A percentile compares a stretch with the other conserved stretches of the same genome.
Evolutionary conservation across 805 yeast genomes (phyloP).

Genomic region (Ogataea trehaloabstinens): DNA sequence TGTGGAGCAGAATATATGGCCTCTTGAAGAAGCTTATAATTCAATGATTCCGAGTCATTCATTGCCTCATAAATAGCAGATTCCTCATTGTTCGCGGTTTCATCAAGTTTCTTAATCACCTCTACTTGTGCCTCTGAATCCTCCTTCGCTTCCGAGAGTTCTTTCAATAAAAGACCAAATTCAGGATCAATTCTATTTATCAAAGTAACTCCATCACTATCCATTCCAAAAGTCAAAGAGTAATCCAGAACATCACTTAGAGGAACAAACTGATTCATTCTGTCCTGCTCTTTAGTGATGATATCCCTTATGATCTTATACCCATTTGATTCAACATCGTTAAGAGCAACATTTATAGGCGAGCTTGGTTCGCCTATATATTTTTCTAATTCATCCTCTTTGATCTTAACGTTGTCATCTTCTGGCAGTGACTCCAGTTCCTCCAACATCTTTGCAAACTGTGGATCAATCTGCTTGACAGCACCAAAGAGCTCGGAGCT

Average conservation of each 20-base stretch:
- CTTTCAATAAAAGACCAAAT: slow-evolving; percentile 16
- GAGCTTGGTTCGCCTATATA: slow-evolving; percentile 16
- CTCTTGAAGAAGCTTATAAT: slow-evolving; percentile 19
- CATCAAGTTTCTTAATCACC: slow-evolving; percentile 18
- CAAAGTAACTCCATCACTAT: slow-evolving; percentile 24
- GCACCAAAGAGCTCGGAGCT: slow-evolving; percentile 14
- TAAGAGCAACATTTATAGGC: slow-evolving; percentile 23
- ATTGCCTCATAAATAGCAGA: slow-evolving; percentile 22
- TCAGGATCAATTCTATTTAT: slow-evolving; percentile 23
- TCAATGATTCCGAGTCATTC: slow-evolving; percentile 21
- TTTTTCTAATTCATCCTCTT: slow-evolving; percentile 19
- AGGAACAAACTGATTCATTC: slow-evolving; percentile 18
- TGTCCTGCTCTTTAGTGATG: slow-evolving; percentile 21
- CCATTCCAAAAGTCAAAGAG: slow-evolving; percentile 20
- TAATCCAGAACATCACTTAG: slow-evolving; percentile 24
- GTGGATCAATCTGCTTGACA: slow-evolving; percentile 21
- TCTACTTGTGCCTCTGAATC: slow-evolving; percentile 17
- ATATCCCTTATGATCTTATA: slow-evolving; percentile 15
- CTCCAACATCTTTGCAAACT: slow-evolving; percentile 20
- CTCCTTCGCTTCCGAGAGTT: slow-evolving; percentile 8
- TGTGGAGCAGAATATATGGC: slow-evolving; percentile 8
- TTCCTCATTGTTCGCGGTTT: slow-evolving; percentile 16
- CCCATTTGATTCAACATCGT: slow-evolving; percentile 16
- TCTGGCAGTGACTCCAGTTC: slow-evolving; percentile 24
- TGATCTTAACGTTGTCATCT: slow-evolving; percentile 19